Base-by-base conservation (phyloP, 140 eudicot genomes). In the Oenanthe javanica region DNA sequence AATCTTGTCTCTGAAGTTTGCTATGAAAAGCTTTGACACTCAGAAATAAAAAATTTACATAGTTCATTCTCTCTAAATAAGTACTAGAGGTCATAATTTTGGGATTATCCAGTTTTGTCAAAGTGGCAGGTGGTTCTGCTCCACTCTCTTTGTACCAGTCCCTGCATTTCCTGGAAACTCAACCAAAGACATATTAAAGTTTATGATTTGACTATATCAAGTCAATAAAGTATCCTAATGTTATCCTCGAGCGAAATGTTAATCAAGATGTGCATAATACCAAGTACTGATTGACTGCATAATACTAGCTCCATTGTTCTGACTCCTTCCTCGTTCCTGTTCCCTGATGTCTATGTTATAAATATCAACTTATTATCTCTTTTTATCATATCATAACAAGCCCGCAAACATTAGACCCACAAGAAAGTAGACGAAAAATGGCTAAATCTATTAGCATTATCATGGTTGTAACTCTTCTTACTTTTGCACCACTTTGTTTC, bases 401-500 rank as follows among this genome's bases (percentile, higher is more conserved):
- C 64, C 64, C 16, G 25, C 23, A 55, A 4, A 3, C 23, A n/a
- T n/a, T n/a, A 19, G 66, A 67, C 49, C 15, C 40, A 8, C 48
- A 25, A 72, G 18, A 1, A 31, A 49, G n/a, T 36, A 25, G 15
- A 36, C 47, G 11, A 4, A 81, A 38, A 81, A 92, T 89, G 98
- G 82, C 90, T 66, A 82, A 82, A 21, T 79, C 76, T 52, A 85
- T 72, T 12, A 84, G 79, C 89, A 73, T 80, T 82, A 77, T 84
- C 76, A 31, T 84, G 82, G 23, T 87, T 79, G n/a, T 88, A 40
- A 19, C 85, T 83, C 86, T 84, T 23, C 77, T 90, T 25, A 86
- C 88, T 48, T 82, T 88, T 73, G 85, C 93, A 45, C 93, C 90
- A 76, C 85, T 90, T 49, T 85, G 89, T 83, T 79, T 86, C 72